Percentiles rank a stretch among this genome's conserved stretches.
phyloP scores from a whole-genome alignment of 1,284 basidiomycete species.

The Trichosporon ovoides region DNA sequence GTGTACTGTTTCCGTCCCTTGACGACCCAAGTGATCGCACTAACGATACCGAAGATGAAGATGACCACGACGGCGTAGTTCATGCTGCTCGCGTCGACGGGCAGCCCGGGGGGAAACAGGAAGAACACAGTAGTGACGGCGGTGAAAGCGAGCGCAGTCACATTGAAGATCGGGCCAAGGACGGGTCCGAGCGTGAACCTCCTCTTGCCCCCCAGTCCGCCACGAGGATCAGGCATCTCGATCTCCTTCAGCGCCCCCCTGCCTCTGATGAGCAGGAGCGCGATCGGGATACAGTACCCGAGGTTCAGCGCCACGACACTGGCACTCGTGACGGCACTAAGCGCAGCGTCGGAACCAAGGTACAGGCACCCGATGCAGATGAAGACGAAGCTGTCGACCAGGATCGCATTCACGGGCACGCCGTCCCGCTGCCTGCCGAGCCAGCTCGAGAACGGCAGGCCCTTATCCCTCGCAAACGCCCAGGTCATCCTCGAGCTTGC shows the following conservation, averaged over 20 bases:
- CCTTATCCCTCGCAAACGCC: slow-evolving; percentile 65
- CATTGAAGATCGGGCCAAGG: slow-evolving; percentile 43
- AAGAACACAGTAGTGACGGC: slow-evolving; percentile 52
- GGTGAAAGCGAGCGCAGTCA: slow-evolving; percentile 46
- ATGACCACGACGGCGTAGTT: slow-evolving; percentile 49
- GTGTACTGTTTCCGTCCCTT: slow-evolving; percentile 44
- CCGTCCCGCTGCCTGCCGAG: slow-evolving; percentile 51
- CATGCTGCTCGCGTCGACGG: slow-evolving; percentile 47
- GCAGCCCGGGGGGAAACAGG: slow-evolving; percentile 51
- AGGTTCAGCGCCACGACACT: slow-evolving; percentile 51
- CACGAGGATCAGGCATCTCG: slow-evolving; percentile 35
- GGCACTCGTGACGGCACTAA: slow-evolving; percentile 51
- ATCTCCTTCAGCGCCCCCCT: slow-evolving; percentile 43
- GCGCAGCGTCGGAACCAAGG: slow-evolving; percentile 55
- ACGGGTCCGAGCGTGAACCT: slow-evolving; percentile 40
- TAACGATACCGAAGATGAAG: slow-evolving; percentile 34
- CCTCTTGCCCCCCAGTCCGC: no score
- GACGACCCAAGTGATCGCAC: slow-evolving; percentile 40
- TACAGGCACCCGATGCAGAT: slow-evolving; percentile 51
- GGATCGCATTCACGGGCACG: slow-evolving; percentile 58
- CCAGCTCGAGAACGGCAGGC: slow-evolving; percentile 57
- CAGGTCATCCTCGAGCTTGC: slow-evolving; percentile 64
- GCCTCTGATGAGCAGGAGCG: slow-evolving; percentile 48
- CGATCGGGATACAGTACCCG: slow-evolving; percentile 48
- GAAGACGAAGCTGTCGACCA: slow-evolving; percentile 55